A percentile compares a stretch with the other conserved stretches of the same genome.
Evolutionary conservation across 2,329 filamentous ascomycete species (phyloP).

Genomic region (Fusarium sp.): DNA sequence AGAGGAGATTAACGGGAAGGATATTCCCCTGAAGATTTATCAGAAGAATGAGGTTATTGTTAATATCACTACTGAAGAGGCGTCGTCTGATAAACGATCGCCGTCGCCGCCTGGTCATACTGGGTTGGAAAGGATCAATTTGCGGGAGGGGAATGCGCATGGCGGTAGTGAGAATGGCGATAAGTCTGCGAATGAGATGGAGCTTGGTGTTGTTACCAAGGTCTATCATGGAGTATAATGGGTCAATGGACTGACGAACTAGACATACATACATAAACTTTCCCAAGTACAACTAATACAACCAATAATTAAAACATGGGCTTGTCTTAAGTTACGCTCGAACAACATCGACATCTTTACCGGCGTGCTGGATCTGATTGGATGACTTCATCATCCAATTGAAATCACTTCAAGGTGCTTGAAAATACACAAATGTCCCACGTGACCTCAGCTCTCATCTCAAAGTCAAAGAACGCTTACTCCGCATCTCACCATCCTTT

Average conservation of each 20-base stretch:
- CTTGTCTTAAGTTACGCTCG: too few species aligned
- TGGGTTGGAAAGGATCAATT: neutral
- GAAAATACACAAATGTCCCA: neutral
- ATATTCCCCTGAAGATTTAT: constrained; percentile 52
- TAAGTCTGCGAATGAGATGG: constrained; percentile 23
- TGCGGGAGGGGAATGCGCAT: neutral
- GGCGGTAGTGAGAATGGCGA: constrained; percentile 15
- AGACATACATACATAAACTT: neutral
- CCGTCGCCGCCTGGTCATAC: neutral
- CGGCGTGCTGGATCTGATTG: neutral
- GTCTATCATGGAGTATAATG: constrained; percentile 39
- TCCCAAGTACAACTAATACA: neutral
- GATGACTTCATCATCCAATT: neutral
- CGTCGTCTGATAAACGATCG: neutral
- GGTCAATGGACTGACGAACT: neutral
- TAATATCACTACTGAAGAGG: constrained; percentile 38
- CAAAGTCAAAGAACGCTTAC: neutral
- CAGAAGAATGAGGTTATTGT: constrained; percentile 49
- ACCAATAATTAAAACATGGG: neutral
- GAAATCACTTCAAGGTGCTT: neutral
- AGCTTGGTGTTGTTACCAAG: constrained; percentile 43
- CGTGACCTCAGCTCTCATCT: neutral
- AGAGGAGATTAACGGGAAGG: constrained; percentile 50
- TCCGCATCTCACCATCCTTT: too few species aligned
- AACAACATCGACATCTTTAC: too few species aligned